Conservation (phyloP, 441 rosid genomes). For the Croton laevigatus region DNA sequence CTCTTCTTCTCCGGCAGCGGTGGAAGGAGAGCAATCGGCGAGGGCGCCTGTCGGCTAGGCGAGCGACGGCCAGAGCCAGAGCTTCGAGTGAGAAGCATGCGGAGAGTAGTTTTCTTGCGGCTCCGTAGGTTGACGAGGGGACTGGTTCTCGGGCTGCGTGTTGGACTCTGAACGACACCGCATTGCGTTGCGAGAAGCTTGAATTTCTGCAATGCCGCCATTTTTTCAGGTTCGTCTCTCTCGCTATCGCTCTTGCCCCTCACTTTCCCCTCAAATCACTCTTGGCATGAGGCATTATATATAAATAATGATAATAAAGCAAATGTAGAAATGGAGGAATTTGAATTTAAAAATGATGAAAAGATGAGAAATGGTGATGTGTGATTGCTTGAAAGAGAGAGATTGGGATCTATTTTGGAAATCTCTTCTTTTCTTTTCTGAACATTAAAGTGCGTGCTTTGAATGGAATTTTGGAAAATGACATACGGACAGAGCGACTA, state of each 20-base stretch:
- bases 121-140: constrained; percentile 51
- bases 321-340: background rate
- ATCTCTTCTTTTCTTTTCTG: constrained; percentile 30
- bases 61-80: constrained; percentile 41
- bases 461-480: constrained; percentile 38
- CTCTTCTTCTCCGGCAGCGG: constrained; percentile 31
- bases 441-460: constrained; percentile 43
- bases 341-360: constrained; percentile 14
- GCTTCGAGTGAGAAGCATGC: constrained; percentile 62
- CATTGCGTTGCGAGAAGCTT: constrained; percentile 80
- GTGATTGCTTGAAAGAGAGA: constrained; percentile 41
- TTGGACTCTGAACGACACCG: constrained; percentile 67
- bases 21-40: constrained; percentile 8
- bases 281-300: too few relatives aligned
- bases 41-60: constrained; percentile 31
- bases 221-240: constrained; percentile 15
- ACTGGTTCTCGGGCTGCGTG: constrained; percentile 70
- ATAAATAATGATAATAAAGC: too few relatives aligned
- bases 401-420: constrained; percentile 38
- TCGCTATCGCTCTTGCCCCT: too few relatives aligned
- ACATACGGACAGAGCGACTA: background rate
- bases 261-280: background rate
- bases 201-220: constrained; percentile 75
- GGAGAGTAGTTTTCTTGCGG: constrained; percentile 57
- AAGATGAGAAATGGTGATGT: background rate